A percentile compares a stretch with the other conserved stretches of the same genome.
Conservation (phyloP, 2,329 filamentous ascomycete species). For the Apiospora kogelbergensis region DNA sequence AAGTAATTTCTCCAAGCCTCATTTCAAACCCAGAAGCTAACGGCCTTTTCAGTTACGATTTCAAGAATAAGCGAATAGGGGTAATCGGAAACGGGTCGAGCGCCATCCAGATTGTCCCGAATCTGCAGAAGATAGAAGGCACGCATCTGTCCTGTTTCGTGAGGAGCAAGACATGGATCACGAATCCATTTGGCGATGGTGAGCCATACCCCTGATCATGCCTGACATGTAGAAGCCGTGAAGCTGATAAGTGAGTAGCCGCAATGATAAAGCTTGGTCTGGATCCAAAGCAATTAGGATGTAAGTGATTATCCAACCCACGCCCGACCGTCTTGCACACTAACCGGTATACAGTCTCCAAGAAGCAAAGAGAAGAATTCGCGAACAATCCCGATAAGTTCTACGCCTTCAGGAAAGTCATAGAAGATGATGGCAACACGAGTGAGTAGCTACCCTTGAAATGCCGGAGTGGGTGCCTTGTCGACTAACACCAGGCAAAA, state of each 20-base stretch:
- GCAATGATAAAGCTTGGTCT: constrained; percentile 43
- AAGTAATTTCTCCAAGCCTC: constrained; percentile 14
- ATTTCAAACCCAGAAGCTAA: neutral
- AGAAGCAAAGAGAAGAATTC: constrained; percentile 38
- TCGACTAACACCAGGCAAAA: neutral
- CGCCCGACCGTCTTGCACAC: neutral
- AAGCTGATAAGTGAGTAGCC: constrained; percentile 19
- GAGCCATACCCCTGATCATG: neutral
- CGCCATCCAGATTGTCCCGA: constrained; percentile 52
- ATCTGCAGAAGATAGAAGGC: constrained; percentile 44
- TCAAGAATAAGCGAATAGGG: constrained; percentile 46
- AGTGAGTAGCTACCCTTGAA: constrained; percentile 11
- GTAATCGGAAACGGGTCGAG: constrained; percentile 54
- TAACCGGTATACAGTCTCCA: constrained; percentile 30
- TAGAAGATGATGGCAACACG: constrained; percentile 43
- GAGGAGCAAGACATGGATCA: constrained; percentile 51
- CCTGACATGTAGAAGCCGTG: neutral
- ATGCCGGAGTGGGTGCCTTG: neutral
- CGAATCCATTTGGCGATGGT: constrained; percentile 45
- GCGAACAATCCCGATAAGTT: constrained; percentile 36
- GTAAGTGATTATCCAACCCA: constrained; percentile 28
- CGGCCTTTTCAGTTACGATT: constrained; percentile 39
- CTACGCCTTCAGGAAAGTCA: constrained; percentile 41
- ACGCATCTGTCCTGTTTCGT: constrained; percentile 45
- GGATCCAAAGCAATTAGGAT: constrained; percentile 36